Base-by-base conservation (phyloP, 106 monocot genomes). In the Gastrodia elata region DNA sequence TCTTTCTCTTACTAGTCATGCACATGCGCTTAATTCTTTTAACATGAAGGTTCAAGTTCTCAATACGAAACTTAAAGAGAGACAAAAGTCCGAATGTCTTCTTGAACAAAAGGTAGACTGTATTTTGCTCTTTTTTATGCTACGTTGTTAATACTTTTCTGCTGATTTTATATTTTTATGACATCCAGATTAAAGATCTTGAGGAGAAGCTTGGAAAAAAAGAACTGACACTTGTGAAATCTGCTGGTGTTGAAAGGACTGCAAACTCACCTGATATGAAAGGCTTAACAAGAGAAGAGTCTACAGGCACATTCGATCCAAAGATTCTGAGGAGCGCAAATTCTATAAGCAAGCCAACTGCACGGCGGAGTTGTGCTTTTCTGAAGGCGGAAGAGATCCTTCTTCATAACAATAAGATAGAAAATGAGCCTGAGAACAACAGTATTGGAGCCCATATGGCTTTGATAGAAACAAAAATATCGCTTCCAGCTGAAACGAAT, bases 341-440 rank as follows among this genome's bases (percentile, higher is more conserved):
- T 75, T 75, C 78, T 25, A 42, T 78, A 35, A 85, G 85, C 75
- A 85, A 64, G 77, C 80, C 61, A 64, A 28, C 59, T 13, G 71
- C 38, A 33, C 37, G 55, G 1, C 80, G 75, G 34, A 68, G 72
- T 16, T 90, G 85, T 5, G 8, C 81, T 14, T 70, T 84, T 67
- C 48, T 81, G 8, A 82, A 70, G 64, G 86, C 82, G 9, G 35
- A 70, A 44, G 87, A 86, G 39, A 72, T 85, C 30, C 80, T 84
- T 24, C 82, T 87, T 33, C 80, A 90, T n/a, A 83, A 91, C 55
- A 74, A 82, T 24, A 94, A 91, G 34, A 74, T 85, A 38, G 83
- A 83, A 76, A 77, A 91, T 72, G 83, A 77, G n/a, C 36, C 37
- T 6, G 94, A 86, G 77, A 86, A 90, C 77, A 35, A 24, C 14